Base-by-base conservation (phyloP, 2,329 filamentous ascomycete species). In the Colletotrichum destructivum region DNA sequence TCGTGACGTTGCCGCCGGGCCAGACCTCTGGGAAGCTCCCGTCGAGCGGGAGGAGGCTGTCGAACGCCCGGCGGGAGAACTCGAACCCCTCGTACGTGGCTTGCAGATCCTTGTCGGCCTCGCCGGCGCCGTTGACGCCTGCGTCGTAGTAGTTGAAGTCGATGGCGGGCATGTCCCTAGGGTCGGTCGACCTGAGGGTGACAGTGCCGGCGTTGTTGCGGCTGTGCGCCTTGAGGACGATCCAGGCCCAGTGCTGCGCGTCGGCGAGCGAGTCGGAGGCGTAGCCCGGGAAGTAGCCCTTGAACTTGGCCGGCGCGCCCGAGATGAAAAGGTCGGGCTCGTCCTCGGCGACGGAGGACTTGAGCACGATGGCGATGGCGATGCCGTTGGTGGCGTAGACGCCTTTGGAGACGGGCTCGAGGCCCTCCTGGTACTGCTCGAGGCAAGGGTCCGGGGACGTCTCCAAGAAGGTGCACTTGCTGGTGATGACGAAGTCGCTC, bases 171-270 rank as follows among this genome's bases (percentile, higher is more conserved):
- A 87, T 86, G 65, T 93, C 91, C 2, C 86, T 85, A 0, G 91
- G 90, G 76, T 93, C 86, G 0, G 87, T 82, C 0, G 89, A 91
- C 35, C 83, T 84, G 3, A 94, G 84, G 2, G 82, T 87, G n/a
- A 94, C 90, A 0, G 85, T 89, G 18, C 92, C 92, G 13, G 86
- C 85, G 60, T 86, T 84, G 52, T 93, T 93, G 5, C 83, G 80
- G 38, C 81, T 82, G 63, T 84, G 84, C 0, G 87, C 85, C 78
- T 91, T 90, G 57, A 91, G 83, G 8, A 85, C 83, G 11, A 81
- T 77, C 79, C 79, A 82, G 0, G 80, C 78, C 80, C 79, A 82
- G 75, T 85, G 82, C 46, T 82, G 82, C 2, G 81, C 81, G 59
- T 81, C 84, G 1, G 79, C 77, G 2, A 84, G 80, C 3, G 84